Conservation (phyloP, 2,329 filamentous ascomycete genomes). For the Pseudogymnoascus sp. region DNA sequence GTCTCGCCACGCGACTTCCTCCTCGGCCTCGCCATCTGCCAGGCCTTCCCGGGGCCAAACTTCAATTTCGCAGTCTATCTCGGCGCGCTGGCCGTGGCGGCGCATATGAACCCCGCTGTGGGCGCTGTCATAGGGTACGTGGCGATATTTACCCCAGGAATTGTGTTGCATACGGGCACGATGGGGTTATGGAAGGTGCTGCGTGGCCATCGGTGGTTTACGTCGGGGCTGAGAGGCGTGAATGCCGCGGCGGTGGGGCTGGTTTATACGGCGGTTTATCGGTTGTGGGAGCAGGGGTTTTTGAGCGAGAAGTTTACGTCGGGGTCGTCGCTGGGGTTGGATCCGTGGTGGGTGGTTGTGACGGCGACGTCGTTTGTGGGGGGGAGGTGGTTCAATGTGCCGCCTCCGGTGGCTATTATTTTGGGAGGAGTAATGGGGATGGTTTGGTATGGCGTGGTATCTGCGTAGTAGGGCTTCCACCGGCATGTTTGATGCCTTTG, state of each 20-base stretch:
- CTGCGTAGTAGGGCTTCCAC: background rate
- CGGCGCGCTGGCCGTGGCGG: constrained; percentile 39
- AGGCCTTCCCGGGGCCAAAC: constrained; percentile 58
- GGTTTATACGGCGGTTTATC: constrained; percentile 56
- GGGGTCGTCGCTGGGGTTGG: constrained; percentile 45
- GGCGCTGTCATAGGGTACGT: constrained; percentile 40
- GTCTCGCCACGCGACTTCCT: constrained; percentile 63
- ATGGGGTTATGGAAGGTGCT: constrained; percentile 48
- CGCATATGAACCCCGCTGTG: constrained; percentile 18
- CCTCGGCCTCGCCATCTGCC: constrained; percentile 62
- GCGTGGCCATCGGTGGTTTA: constrained; percentile 37
- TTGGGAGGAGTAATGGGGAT: constrained; percentile 39
- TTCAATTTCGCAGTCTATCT: constrained; percentile 54
- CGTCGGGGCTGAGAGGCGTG: constrained; percentile 42
- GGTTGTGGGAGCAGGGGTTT: constrained; percentile 53
- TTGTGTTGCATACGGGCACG: constrained; percentile 40
- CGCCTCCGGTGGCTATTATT: constrained; percentile 36
- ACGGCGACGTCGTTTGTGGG: constrained; percentile 40
- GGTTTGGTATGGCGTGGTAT: constrained; percentile 37
- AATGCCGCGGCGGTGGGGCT: constrained; percentile 53
- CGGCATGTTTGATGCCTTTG: background rate
- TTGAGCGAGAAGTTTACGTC: constrained; percentile 39
- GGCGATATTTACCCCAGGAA: constrained; percentile 44
- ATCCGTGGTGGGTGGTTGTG: constrained; percentile 57
- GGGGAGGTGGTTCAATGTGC: constrained; percentile 39